A percentile compares a stretch with the other conserved stretches of the same genome.
phyloP scores from a whole-genome alignment of 805 yeast species.

The Candida piceae region DNA sequence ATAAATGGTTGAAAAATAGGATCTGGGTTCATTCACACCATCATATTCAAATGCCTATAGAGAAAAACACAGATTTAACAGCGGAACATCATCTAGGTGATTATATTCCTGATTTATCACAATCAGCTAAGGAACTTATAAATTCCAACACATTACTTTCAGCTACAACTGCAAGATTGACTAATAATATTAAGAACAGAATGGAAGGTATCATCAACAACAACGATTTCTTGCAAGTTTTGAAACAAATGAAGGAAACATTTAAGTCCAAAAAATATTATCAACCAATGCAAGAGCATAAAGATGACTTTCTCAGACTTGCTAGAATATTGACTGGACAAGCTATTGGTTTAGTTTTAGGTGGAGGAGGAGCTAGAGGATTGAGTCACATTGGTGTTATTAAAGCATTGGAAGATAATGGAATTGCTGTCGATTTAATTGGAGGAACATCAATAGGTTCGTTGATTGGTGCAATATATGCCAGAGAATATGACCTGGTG shows the following conservation, averaged over 20 bases:
- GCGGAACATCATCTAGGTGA: slow-evolving; percentile 1
- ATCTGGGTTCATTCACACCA: slow-evolving; percentile 93
- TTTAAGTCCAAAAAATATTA: slow-evolving; percentile 23
- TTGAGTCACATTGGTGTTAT: slow-evolving; percentile 87
- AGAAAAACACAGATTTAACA: not conserved
- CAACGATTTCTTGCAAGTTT: slow-evolving; percentile 25
- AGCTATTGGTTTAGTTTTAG: slow-evolving; percentile 89
- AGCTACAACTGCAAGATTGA: slow-evolving; percentile 23
- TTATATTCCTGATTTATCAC: not conserved
- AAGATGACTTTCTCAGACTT: slow-evolving; percentile 82
- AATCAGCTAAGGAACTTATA: not conserved
- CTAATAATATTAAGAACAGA: slow-evolving; percentile 22
- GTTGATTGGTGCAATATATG: slow-evolving; percentile 92
- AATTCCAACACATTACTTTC: slow-evolving; percentile 10
- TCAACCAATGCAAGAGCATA: slow-evolving; percentile 48
- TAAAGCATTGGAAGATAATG: slow-evolving; percentile 84
- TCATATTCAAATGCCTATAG: slow-evolving; percentile 66
- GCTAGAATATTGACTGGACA: slow-evolving; percentile 90
- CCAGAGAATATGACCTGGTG: slow-evolving; percentile 85
- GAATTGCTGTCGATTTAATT: slow-evolving; percentile 87
- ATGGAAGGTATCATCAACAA: slow-evolving; percentile 23
- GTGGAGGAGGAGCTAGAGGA: slow-evolving; percentile 98
- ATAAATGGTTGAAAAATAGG: slow-evolving; percentile 77
- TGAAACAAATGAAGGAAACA: slow-evolving; percentile 24
- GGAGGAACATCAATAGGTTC: slow-evolving; percentile 98